Conservation (phyloP, 306 rosid genomes). For the Cercis canadensis region DNA sequence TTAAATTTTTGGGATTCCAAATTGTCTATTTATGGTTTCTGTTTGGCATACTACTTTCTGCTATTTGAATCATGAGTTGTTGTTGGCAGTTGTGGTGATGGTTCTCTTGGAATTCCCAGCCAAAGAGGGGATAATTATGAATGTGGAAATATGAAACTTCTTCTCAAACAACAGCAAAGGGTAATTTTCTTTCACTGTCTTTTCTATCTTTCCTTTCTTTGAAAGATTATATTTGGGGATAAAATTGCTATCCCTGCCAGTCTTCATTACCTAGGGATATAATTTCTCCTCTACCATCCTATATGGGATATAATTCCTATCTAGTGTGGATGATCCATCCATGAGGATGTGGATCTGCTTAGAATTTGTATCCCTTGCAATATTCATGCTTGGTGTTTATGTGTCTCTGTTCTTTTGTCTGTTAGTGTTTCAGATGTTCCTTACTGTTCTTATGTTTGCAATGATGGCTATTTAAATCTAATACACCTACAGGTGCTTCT, state of each 20-base stretch:
- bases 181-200: constrained; percentile 53
- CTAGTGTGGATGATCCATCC: not conserved
- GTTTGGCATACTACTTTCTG: constrained; percentile 24
- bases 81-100: constrained; percentile 95
- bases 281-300: not conserved
- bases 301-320: not conserved
- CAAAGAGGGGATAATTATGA: constrained; percentile 99
- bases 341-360: constrained; percentile 5
- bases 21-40: constrained; percentile 1
- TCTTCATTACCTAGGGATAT: too few species aligned
- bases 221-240: not conserved
- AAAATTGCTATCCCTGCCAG: too few species aligned
- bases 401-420: constrained; percentile 1
- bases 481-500: constrained; percentile 76
- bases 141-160: constrained; percentile 99
- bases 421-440: constrained; percentile 5
- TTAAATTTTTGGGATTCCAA: not conserved
- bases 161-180: constrained; percentile 97
- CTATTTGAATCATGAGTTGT: constrained; percentile 31
- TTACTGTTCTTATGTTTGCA: constrained; percentile 13
- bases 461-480: constrained; percentile 26
- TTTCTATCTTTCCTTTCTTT: constrained; percentile 30
- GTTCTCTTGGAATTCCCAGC: constrained; percentile 89
- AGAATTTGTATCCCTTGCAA: too few species aligned
- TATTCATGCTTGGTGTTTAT: too few species aligned